phyloP scores from a whole-genome alignment of 768 basidiomycete genomes.

The Collybia sp. region DNA sequence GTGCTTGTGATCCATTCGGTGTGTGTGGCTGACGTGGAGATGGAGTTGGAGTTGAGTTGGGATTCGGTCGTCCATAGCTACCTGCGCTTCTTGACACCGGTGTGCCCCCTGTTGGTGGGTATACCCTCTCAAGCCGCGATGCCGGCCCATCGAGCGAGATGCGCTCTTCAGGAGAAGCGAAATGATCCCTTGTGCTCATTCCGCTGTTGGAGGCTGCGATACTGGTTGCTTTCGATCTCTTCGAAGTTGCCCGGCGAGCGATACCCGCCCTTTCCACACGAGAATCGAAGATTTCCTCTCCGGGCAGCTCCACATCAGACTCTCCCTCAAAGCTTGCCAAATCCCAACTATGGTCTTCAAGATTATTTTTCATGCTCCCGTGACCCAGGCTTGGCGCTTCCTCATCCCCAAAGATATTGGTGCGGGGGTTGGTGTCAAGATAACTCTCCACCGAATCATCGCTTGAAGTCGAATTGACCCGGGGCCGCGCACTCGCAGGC shows the following conservation, averaged over 20 bases:
- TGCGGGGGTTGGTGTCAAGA: slow-evolving; percentile 35
- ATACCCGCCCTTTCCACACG: slow-evolving; percentile 58
- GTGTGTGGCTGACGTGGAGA: too few species aligned
- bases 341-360: slow-evolving; percentile 36
- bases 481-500: neutral
- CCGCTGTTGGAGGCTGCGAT: neutral
- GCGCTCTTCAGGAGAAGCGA: neutral
- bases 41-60: too few species aligned
- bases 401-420: slow-evolving; percentile 19
- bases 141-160: too few species aligned
- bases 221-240: neutral
- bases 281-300: slow-evolving; percentile 48
- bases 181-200: too few species aligned
- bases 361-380: too few species aligned
- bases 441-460: slow-evolving; percentile 15
- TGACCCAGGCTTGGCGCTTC: slow-evolving; percentile 10
- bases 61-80: too few species aligned
- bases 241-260: slow-evolving; percentile 1
- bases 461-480: neutral
- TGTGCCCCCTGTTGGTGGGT: too few species aligned
- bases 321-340: slow-evolving; percentile 80
- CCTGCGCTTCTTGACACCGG: too few species aligned
- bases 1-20: too few species aligned
- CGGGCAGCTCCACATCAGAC: slow-evolving; percentile 44
- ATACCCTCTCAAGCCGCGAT: too few species aligned